Base-by-base conservation (phyloP, 768 basidiomycete species). In the Hygrocybe punicea region DNA sequence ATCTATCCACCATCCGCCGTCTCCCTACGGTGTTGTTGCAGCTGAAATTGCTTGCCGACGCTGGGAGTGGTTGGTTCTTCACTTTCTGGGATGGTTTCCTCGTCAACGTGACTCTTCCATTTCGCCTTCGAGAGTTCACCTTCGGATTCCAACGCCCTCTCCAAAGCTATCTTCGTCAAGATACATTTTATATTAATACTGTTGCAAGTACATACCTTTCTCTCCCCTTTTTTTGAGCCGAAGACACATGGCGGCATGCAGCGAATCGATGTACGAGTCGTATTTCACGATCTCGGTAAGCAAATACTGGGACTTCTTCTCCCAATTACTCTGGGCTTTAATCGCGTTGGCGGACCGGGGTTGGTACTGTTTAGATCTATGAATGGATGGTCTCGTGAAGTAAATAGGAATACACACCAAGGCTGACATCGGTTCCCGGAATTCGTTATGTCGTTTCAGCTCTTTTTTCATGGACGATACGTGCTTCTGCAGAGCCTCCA, bases 261-360 rank as follows among this genome's bases (percentile, higher is more conserved):
- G 79, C 6, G 93, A 91, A 61, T 96, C 93, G 55, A 96, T 87
- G 69, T 99, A 99, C 14, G 90, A 89, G 53, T 92, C 86, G 71
- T 98, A 98, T 70, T 98, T 98, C 67, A 93, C 91, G 40, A 93
- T 91, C 74, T 99, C 96, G 8, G 89, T 84, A 53, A 94, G 79
- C 47, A 98, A 75, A 69, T 91, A 91, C 65, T 91, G 86, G 2
- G 91, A 93, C 68, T 89, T 95, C 68, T 84, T 88, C 73, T 91
- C 90, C 93, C 94, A 98, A 67, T 99, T 99, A 58, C 82, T 81
- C 63, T 84, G 79, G 1, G 97, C 87, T 72, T 87, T 98, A 62
- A 77, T 64, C 1, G 82, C 80, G 67, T 89, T 93, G 21, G 84
- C 67, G 21, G 91, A 85, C 11, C 88, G 84, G 1, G 89, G 81